These are phyloP conservation scores for Exophiala sp. DNA, from an alignment of 2,329 filamentous ascomycete genomes.

Conservation along the genomic window DNA sequence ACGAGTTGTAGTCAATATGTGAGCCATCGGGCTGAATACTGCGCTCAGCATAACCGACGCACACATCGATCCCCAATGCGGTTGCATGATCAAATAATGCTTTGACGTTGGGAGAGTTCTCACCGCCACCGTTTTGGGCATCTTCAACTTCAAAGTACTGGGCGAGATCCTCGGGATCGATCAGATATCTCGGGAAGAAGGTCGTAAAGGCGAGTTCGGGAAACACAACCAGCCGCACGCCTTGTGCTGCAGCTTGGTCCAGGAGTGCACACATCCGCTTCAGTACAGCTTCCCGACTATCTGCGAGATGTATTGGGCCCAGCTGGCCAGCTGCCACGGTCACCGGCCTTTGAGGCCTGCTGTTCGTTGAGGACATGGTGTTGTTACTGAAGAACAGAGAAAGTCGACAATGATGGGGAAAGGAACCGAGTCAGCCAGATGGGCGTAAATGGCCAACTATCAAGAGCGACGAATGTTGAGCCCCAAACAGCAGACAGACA, in stretches of 20 bases:
- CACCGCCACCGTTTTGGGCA: slow-evolving; percentile 31
- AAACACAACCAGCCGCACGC: slow-evolving; percentile 47
- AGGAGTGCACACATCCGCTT: slow-evolving; percentile 47
- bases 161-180: slow-evolving; percentile 43
- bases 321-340: slow-evolving; percentile 49
- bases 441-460: too few species aligned
- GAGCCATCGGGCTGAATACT: slow-evolving; percentile 34
- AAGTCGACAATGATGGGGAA: too few species aligned
- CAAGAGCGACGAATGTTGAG: too few species aligned
- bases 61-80: slow-evolving; percentile 45
- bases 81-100: slow-evolving; percentile 46
- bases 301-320: slow-evolving; percentile 42
- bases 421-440: too few species aligned
- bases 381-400: too few species aligned
- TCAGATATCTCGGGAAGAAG: slow-evolving; percentile 51
- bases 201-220: slow-evolving; percentile 51
- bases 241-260: slow-evolving; percentile 39
- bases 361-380: background rate
- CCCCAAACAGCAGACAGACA: too few species aligned
- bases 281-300: slow-evolving; percentile 40
- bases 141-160: slow-evolving; percentile 44
- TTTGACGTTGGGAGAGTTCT: slow-evolving; percentile 40
- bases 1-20: slow-evolving; percentile 41
- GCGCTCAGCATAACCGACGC: slow-evolving; percentile 49
- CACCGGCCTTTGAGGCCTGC: background rate